Evolutionary conservation across 208 protist species (phyloP).

Genomic region (Leishmania turanica): DNA sequence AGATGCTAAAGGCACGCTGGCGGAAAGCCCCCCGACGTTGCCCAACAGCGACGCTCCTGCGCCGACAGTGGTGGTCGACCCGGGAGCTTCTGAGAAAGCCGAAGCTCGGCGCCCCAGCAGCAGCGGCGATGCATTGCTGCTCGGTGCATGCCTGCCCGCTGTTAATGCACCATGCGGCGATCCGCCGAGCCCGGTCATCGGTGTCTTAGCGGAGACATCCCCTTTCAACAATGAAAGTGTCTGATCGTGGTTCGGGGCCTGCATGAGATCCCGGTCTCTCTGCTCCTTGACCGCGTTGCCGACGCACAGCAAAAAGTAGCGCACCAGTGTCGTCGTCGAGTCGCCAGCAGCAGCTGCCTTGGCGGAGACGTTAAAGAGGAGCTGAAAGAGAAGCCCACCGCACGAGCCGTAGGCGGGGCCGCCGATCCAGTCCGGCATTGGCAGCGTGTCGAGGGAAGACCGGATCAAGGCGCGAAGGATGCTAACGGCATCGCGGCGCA

Average conservation of each 20-base stretch:
- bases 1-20: background rate
- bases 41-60: background rate
- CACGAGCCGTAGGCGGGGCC: conserved; percentile 74
- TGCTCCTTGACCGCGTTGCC: conserved; percentile 48
- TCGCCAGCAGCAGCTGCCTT: conserved; percentile 45
- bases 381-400: conserved; percentile 81
- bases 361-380: conserved; percentile 63
- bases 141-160: background rate
- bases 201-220: background rate
- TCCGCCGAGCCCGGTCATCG: background rate
- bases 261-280: conserved; percentile 28
- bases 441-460: conserved; percentile 57
- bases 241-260: background rate
- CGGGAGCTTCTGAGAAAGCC: background rate
- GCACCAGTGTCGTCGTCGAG: conserved; percentile 50
- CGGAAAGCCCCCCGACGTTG: background rate
- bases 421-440: conserved; percentile 50
- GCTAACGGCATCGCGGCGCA: conserved; percentile 50
- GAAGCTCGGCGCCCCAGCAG: background rate
- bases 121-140: conserved; percentile 1
- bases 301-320: conserved; percentile 73
- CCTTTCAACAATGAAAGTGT: background rate
- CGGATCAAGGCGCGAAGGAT: conserved; percentile 58
- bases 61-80: background rate
- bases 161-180: background rate